Evolutionary conservation across 495 filamentous ascomycete species (phyloP).

Genomic region (Penicillium psychrofluorescens): DNA sequence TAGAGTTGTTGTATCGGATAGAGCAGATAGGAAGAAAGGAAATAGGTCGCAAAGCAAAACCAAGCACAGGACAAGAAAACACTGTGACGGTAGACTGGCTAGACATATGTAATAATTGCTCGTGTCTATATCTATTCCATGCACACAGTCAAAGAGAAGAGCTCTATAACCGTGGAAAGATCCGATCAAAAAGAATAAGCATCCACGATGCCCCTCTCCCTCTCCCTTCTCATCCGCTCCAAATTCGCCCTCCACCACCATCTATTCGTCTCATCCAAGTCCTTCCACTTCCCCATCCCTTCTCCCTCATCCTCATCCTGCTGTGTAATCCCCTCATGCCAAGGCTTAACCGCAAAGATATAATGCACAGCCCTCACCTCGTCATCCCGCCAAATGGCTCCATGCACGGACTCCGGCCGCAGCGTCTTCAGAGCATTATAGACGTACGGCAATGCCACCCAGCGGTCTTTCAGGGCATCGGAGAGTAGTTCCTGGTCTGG

Average conservation of each 20-base stretch:
- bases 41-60: no score
- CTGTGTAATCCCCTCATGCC: constrained; percentile 49
- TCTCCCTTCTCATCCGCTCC: constrained; percentile 45
- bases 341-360: constrained; percentile 69
- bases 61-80: no score
- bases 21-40: no score
- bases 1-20: no score
- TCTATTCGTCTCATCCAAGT: constrained; percentile 24
- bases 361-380: constrained; percentile 73
- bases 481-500: constrained; percentile 67
- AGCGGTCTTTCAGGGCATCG: constrained; percentile 56
- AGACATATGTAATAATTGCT: no score
- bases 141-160: no score
- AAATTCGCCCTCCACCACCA: constrained; percentile 61
- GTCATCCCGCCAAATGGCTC: constrained; percentile 64
- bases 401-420: constrained; percentile 58
- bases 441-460: constrained; percentile 66
- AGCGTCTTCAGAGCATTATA: constrained; percentile 81
- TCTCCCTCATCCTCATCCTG: constrained; percentile 22
- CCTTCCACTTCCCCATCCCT: constrained; percentile 5
- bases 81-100: no score
- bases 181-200: background rate
- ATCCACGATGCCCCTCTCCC: constrained; percentile 19
- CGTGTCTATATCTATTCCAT: no score
- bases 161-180: no score